These are phyloP conservation scores for Amaranthus tricolor DNA, from an alignment of 179 eudicot species.

Conservation along the genomic window DNA sequence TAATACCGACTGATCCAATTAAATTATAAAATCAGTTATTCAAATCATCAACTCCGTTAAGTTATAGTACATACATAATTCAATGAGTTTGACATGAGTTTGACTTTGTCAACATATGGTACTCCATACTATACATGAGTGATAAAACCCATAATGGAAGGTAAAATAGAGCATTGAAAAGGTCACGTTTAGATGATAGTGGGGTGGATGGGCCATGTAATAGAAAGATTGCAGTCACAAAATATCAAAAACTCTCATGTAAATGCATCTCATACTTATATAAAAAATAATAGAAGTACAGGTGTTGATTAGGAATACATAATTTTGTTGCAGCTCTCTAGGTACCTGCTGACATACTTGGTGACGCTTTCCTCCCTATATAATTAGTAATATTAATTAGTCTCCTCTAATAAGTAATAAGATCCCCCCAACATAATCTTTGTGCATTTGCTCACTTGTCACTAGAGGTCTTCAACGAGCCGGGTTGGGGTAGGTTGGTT, in stretches of 20 bases:
- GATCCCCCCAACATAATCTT: slow-evolving; percentile 1
- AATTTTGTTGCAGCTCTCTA: neutral
- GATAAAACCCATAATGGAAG: too few species aligned
- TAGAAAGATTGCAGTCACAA: neutral
- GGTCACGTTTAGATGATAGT: neutral
- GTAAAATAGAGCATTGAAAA: neutral
- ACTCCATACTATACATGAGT: too few species aligned
- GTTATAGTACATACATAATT: too few species aligned
- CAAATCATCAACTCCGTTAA: too few species aligned
- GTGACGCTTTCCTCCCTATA: slow-evolving; percentile 25
- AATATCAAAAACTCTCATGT: neutral
- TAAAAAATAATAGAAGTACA: too few species aligned
- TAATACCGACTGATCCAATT: too few species aligned
- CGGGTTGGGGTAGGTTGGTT: too few species aligned
- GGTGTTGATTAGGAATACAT: neutral
- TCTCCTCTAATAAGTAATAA: too few species aligned
- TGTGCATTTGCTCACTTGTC: neutral
- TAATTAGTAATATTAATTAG: neutral
- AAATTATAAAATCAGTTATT: too few species aligned
- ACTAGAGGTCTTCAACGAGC: too few species aligned
- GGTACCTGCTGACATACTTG: slow-evolving; percentile 27
- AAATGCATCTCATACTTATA: neutral
- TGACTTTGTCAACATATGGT: too few species aligned
- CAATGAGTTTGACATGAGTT: too few species aligned
- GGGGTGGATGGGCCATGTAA: neutral